A percentile compares a stretch with the other conserved stretches of the same genome.
Conservation (phyloP, 2,329 filamentous ascomycete species). For the Aspergillus brasiliensis region DNA sequence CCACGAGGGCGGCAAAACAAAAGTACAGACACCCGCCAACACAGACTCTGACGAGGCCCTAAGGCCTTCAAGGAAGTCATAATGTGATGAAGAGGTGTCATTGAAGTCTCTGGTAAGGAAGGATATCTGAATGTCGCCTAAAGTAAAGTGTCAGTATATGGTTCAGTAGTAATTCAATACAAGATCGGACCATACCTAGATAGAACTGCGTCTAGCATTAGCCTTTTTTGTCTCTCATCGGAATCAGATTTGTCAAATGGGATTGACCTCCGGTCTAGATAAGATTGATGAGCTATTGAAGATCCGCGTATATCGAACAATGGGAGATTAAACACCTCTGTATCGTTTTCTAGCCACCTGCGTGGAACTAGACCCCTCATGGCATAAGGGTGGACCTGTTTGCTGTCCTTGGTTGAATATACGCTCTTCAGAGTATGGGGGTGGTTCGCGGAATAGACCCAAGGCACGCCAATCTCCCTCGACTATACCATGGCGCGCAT, state of each 20-base stretch:
- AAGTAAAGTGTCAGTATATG: too few species aligned
- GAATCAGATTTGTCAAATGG: too few species aligned
- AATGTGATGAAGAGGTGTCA: too few species aligned
- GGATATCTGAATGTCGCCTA: too few species aligned
- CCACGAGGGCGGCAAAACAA: too few species aligned
- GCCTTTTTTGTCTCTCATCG: slow-evolving; percentile 18
- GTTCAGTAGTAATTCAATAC: too few species aligned
- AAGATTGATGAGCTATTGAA: slow-evolving; percentile 18
- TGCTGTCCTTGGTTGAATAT: slow-evolving; percentile 13
- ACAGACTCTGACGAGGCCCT: too few species aligned
- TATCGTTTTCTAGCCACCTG: slow-evolving; percentile 17
- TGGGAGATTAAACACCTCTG: slow-evolving; percentile 21
- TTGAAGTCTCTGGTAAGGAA: too few species aligned
- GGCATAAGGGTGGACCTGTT: slow-evolving; percentile 17
- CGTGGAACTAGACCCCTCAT: slow-evolving; percentile 9
- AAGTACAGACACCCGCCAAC: too few species aligned
- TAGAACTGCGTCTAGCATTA: slow-evolving; percentile 19
- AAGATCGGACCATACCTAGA: slow-evolving; percentile 19
- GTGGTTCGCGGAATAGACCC: slow-evolving; percentile 18
- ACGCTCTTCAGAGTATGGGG: slow-evolving; percentile 18
- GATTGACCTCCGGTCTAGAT: slow-evolving; percentile 17
- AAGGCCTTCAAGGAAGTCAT: too few species aligned
- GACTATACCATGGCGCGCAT: slow-evolving; percentile 18
- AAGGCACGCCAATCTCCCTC: slow-evolving; percentile 21
- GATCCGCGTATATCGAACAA: slow-evolving; percentile 6